Percentiles rank a stretch among this genome's conserved stretches.
These are phyloP conservation scores for Capsella bursapastoris DNA, from an alignment of 345 rosid genomes.

Conservation along the genomic window DNA sequence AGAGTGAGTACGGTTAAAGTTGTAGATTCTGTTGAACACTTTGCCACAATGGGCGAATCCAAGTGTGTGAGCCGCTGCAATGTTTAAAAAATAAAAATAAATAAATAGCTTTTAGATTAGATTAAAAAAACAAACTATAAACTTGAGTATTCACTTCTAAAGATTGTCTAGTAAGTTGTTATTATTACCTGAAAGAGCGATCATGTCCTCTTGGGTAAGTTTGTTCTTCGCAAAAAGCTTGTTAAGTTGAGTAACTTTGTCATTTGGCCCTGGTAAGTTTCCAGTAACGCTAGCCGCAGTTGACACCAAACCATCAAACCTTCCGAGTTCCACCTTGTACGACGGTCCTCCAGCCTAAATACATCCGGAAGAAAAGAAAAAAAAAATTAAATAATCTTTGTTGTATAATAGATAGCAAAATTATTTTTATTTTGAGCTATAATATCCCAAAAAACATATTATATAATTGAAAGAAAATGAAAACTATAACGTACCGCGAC, in stretches of 20 bases:
- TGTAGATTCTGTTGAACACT: constrained; percentile 63
- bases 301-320: constrained; percentile 75
- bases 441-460: neutral
- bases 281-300: constrained; percentile 62
- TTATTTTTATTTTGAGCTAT: neutral
- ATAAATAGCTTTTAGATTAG: neutral
- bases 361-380: neutral
- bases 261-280: constrained; percentile 66
- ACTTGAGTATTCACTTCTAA: neutral
- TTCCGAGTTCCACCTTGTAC: constrained; percentile 72
- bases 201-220: constrained; percentile 73
- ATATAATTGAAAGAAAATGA: neutral
- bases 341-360: constrained; percentile 70
- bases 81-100: neutral
- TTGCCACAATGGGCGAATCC: constrained; percentile 80
- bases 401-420: neutral
- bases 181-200: constrained; percentile 78
- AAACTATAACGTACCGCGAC: constrained; percentile 48
- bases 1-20: constrained; percentile 49
- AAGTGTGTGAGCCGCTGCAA: constrained; percentile 80
- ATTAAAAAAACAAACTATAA: neutral
- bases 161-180: neutral
- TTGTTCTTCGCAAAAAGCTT: constrained; percentile 58
- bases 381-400: too few species aligned
- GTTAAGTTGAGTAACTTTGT: constrained; percentile 62